Evolutionary conservation across 1,284 basidiomycete genomes (phyloP).

Genomic region (Puccinia novopanici): DNA sequence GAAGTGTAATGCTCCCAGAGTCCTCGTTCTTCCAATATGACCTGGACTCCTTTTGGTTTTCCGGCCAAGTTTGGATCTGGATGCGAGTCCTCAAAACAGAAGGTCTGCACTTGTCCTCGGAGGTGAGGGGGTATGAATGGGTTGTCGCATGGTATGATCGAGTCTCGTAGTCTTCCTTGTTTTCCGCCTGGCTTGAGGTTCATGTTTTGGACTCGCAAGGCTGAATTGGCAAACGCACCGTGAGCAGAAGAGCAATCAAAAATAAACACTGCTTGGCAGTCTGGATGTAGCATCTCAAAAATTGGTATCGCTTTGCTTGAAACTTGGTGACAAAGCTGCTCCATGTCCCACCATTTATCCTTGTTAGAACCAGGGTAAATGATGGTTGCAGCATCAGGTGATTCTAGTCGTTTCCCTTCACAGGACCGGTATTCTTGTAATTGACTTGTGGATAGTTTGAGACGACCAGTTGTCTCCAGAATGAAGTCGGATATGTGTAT

Average conservation of each 20-base stretch:
- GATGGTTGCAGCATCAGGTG: background rate
- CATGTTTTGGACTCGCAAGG: background rate
- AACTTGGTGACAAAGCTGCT: background rate
- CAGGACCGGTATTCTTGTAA: no score
- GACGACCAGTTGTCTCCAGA: background rate
- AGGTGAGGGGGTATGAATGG: conserved; percentile 1
- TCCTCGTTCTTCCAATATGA: background rate
- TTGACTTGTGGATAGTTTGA: no score
- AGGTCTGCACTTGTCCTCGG: background rate
- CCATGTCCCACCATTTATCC: conserved; percentile 7
- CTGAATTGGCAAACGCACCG: background rate
- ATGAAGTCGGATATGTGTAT: conserved; percentile 6
- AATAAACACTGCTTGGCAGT: background rate
- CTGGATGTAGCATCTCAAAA: background rate
- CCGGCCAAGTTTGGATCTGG: conserved; percentile 15
- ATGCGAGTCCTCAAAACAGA: no score
- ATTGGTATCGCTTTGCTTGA: background rate
- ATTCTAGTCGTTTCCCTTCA: background rate
- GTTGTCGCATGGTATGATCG: background rate
- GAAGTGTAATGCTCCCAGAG: no score
- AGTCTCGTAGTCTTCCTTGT: no score
- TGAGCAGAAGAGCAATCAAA: conserved; percentile 6
- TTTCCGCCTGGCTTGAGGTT: conserved; percentile 1
- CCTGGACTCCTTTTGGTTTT: conserved; percentile 19
- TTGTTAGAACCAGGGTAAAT: background rate